Evolutionary conservation across 257 asterid genomes (phyloP).

Genomic region (Asclepias syriaca): DNA sequence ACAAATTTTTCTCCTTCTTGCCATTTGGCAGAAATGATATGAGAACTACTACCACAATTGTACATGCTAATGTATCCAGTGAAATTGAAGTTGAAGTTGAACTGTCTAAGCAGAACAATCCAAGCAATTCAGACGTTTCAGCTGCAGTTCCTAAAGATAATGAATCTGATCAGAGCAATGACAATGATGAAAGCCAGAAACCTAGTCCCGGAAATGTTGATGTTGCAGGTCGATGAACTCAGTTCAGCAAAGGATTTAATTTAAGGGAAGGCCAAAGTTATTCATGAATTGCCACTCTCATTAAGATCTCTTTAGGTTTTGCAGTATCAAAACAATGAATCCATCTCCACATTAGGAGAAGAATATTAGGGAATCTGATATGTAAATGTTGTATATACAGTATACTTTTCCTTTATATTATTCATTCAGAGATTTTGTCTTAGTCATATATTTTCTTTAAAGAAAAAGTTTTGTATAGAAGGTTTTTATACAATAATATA

Average conservation of each 20-base stretch:
- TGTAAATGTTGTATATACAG: too few relatives aligned
- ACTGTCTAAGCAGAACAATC: background rate
- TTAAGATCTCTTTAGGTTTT: background rate
- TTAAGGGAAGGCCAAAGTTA: too few relatives aligned
- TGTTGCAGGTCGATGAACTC: constrained; percentile 1
- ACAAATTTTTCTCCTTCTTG: background rate
- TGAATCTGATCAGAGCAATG: background rate
- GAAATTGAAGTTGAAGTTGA: background rate
- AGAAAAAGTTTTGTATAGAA: too few relatives aligned
- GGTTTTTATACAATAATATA: background rate
- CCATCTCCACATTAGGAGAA: background rate
- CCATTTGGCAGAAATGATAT: background rate
- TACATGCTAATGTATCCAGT: background rate
- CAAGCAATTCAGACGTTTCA: background rate
- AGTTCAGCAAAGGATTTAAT: background rate
- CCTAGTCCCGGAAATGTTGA: background rate
- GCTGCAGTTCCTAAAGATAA: background rate
- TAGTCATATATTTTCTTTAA: background rate
- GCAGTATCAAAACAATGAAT: background rate
- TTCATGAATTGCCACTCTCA: background rate
- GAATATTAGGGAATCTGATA: too few relatives aligned
- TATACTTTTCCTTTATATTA: background rate
- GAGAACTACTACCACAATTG: background rate
- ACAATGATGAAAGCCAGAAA: background rate
- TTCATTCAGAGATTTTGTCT: background rate